phyloP scores from a whole-genome alignment of 257 asterid species.

The Gynochthodes officinalis region DNA sequence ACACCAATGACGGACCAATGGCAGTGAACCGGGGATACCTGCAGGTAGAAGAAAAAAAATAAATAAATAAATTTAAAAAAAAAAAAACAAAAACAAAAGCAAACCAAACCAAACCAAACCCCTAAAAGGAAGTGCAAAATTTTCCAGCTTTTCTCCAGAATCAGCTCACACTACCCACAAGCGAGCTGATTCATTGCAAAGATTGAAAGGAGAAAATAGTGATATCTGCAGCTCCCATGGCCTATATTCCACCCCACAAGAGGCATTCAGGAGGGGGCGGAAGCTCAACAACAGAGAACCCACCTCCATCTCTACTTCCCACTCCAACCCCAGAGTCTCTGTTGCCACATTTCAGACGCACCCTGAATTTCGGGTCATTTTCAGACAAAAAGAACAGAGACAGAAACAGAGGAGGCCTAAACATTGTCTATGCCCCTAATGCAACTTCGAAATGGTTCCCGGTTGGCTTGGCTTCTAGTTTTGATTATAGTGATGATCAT shows the following conservation, averaged over 20 bases:
- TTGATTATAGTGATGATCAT: slow-evolving; percentile 13
- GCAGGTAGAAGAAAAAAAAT: no score
- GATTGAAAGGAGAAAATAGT: background rate
- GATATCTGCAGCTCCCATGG: slow-evolving; percentile 18
- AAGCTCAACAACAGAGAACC: slow-evolving; percentile 15
- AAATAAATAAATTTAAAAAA: no score
- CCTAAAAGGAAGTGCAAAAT: background rate
- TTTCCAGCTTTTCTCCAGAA: background rate
- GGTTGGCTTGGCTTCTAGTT: slow-evolving; percentile 29
- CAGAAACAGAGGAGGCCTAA: background rate
- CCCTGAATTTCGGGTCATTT: slow-evolving; percentile 4
- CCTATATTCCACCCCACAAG: slow-evolving; percentile 52
- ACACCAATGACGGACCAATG: no score
- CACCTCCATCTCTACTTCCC: slow-evolving; percentile 28
- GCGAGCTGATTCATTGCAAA: no score
- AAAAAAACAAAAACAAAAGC: no score
- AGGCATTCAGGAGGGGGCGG: slow-evolving; percentile 24
- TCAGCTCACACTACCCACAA: background rate
- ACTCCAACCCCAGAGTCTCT: slow-evolving; percentile 31
- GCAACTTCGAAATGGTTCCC: slow-evolving; percentile 45
- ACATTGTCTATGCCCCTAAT: slow-evolving; percentile 22
- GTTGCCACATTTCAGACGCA: slow-evolving; percentile 14
- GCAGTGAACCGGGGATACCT: no score
- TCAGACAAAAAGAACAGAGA: slow-evolving; percentile 11
- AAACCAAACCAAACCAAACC: no score